Conservation (phyloP, 352 stramenopile genomes). For the Phytophthora sansomeana region DNA sequence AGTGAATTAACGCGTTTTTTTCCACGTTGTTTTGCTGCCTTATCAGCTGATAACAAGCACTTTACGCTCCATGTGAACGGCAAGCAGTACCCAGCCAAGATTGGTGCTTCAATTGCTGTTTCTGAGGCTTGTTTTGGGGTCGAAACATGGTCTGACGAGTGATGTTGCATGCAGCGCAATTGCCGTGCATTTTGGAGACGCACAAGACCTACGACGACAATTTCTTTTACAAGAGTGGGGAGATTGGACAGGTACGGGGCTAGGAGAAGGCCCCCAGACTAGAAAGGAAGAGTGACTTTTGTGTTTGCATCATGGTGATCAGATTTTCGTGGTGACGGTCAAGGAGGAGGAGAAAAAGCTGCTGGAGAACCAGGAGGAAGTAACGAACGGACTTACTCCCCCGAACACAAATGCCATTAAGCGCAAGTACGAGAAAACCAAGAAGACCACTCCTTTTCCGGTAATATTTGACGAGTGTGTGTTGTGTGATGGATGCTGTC, state of each 20-base stretch:
- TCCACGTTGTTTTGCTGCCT: background rate
- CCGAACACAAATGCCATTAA: slow-evolving; percentile 90
- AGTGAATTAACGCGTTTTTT: slow-evolving; percentile 13
- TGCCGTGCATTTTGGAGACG: slow-evolving; percentile 87
- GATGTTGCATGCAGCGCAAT: slow-evolving; percentile 57
- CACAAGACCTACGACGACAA: slow-evolving; percentile 93
- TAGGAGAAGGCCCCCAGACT: background rate
- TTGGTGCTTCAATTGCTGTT: slow-evolving; percentile 70
- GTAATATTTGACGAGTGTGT: slow-evolving; percentile 31
- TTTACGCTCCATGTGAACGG: slow-evolving; percentile 82
- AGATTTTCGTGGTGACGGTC: slow-evolving; percentile 88
- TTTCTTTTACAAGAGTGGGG: slow-evolving; percentile 90
- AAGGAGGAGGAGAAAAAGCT: slow-evolving; percentile 74
- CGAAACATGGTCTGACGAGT: slow-evolving; percentile 4
- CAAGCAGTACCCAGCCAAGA: slow-evolving; percentile 83
- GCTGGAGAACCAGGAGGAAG: slow-evolving; percentile 72
- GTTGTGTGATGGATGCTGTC: background rate
- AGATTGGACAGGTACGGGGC: slow-evolving; percentile 77
- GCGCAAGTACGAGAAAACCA: slow-evolving; percentile 90
- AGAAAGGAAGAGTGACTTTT: background rate
- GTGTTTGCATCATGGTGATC: background rate
- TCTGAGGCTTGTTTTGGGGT: background rate
- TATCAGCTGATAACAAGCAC: slow-evolving; percentile 86
- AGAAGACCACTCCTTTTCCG: slow-evolving; percentile 82
- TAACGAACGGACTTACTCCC: slow-evolving; percentile 78